Evolutionary conservation across 805 yeast species (phyloP).

Genomic region (Pichia paraexigua): DNA sequence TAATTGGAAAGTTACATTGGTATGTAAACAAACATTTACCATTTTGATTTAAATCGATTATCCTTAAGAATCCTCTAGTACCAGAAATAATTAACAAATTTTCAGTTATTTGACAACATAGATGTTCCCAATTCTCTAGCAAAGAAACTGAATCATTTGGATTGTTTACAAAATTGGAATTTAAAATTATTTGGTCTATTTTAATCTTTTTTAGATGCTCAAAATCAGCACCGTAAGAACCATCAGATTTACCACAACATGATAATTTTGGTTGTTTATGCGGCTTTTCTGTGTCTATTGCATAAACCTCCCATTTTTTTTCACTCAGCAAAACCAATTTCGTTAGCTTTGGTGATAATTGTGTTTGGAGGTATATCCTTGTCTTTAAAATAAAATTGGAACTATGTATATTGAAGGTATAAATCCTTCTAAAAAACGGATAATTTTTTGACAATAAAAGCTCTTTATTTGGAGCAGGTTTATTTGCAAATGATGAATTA

Average conservation of each 20-base stretch:
- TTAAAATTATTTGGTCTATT: slow-evolving; percentile 17
- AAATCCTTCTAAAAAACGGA: slow-evolving; percentile 66
- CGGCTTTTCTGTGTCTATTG: slow-evolving; percentile 36
- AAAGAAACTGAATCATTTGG: slow-evolving; percentile 26
- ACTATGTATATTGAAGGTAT: slow-evolving; percentile 44
- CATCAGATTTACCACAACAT: slow-evolving; percentile 62
- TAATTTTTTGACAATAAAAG: slow-evolving; percentile 68
- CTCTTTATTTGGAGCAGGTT: slow-evolving; percentile 37
- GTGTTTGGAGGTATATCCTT: slow-evolving; percentile 44
- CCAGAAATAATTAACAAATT: slow-evolving; percentile 60
- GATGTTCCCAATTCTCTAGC: slow-evolving; percentile 49
- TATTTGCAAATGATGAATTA: neutral
- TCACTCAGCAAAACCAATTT: slow-evolving; percentile 60
- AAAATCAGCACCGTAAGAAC: slow-evolving; percentile 53
- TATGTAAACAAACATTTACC: slow-evolving; percentile 67
- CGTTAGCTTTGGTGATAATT: slow-evolving; percentile 56
- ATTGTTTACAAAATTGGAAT: slow-evolving; percentile 23
- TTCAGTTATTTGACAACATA: slow-evolving; percentile 52
- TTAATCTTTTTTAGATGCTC: slow-evolving; percentile 29
- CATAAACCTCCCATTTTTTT: slow-evolving; percentile 66
- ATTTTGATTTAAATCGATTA: slow-evolving; percentile 45
- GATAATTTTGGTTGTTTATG: slow-evolving; percentile 45
- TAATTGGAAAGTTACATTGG: slow-evolving; percentile 62
- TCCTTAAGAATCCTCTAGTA: slow-evolving; percentile 61
- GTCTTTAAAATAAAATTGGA: slow-evolving; percentile 41